Conservation (phyloP, 1,139 yeast genomes). For the Pichia sp. region DNA sequence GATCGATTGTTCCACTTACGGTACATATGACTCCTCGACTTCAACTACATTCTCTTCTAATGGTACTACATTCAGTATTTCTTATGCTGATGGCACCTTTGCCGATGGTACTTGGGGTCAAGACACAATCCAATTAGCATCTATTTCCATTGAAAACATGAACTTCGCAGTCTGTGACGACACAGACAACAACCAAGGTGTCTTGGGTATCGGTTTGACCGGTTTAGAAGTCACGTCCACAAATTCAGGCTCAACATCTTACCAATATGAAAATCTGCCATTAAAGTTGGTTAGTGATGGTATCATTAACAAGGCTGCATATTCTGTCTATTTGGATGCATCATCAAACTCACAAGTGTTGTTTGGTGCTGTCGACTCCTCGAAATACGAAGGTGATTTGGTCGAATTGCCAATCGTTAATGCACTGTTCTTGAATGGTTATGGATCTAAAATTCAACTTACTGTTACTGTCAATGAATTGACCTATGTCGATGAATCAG, state of each 20-base stretch:
- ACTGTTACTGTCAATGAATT: constrained; percentile 44
- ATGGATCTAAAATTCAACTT: constrained; percentile 35
- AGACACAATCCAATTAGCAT: constrained; percentile 48
- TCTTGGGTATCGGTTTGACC: constrained; percentile 59
- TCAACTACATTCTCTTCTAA: constrained; percentile 49
- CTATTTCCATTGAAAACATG: constrained; percentile 42
- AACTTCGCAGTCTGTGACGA: constrained; percentile 58
- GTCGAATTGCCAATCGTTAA: constrained; percentile 46
- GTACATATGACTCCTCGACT: constrained; percentile 46
- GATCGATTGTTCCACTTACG: constrained; percentile 41
- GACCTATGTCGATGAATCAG: neutral
- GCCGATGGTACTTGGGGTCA: constrained; percentile 68
- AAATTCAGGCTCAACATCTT: constrained; percentile 22
- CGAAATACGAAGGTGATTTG: constrained; percentile 48
- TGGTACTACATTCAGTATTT: constrained; percentile 46
- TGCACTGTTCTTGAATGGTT: constrained; percentile 32
- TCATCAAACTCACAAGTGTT: constrained; percentile 44
- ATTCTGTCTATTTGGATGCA: constrained; percentile 50
- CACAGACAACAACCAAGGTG: constrained; percentile 54
- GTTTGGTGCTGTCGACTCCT: constrained; percentile 58
- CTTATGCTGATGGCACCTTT: constrained; percentile 61
- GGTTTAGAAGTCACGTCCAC: constrained; percentile 45
- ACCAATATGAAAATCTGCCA: constrained; percentile 55
- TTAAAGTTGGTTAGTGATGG: constrained; percentile 53
- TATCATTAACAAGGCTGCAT: constrained; percentile 47